A percentile compares a stretch with the other conserved stretches of the same genome.
Conservation (phyloP, 1,139 yeast species). For the Debaryomycetaceae sp. region DNA sequence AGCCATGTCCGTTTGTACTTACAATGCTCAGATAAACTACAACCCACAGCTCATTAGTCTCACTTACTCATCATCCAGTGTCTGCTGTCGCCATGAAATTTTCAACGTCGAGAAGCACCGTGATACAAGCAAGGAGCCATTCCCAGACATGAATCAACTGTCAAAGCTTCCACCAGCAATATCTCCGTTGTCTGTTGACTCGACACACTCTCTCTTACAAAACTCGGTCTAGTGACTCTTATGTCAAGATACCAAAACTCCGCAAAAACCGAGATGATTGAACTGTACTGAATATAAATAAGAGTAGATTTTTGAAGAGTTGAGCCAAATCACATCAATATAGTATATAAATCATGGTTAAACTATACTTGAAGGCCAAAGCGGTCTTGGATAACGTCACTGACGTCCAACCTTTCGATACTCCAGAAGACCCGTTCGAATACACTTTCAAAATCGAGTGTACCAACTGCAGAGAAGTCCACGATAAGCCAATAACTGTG, state of each 20-base stretch:
- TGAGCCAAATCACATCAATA: background rate
- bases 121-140: too few species aligned
- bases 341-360: constrained; percentile 26
- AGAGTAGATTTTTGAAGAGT: background rate
- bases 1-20: too few species aligned
- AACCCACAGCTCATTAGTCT: too few species aligned
- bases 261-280: background rate
- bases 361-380: constrained; percentile 45
- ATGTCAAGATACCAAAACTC: background rate
- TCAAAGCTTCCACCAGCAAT: too few species aligned
- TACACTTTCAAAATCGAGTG: constrained; percentile 74
- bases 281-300: background rate
- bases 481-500: constrained; percentile 70
- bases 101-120: too few species aligned
- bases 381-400: constrained; percentile 67
- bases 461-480: constrained; percentile 74
- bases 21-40: too few species aligned
- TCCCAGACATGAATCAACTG: too few species aligned
- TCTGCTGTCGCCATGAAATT: too few species aligned
- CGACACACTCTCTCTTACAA: background rate
- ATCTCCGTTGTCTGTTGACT: too few species aligned
- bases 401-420: constrained; percentile 61
- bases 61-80: too few species aligned
- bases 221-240: background rate
- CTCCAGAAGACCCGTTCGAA: constrained; percentile 60